phyloP scores from a whole-genome alignment of 169 alveolate species.

The Babesia divergens region DNA sequence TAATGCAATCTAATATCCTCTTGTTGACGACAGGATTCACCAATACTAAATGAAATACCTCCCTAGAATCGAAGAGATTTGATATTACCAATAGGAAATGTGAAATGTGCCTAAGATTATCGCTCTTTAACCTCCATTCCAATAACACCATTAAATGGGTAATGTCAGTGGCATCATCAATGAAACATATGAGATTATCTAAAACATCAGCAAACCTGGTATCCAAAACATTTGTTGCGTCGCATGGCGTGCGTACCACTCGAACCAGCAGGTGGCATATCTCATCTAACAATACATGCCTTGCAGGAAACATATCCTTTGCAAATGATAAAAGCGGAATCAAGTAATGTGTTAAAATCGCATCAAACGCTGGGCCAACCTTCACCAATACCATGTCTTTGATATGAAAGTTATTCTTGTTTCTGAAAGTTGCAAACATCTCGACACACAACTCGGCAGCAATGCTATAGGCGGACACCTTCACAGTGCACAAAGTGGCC shows the following conservation, averaged over 20 bases:
- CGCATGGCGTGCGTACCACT: slow-evolving; percentile 32
- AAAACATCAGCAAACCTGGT: slow-evolving; percentile 22
- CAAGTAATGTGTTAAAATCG: slow-evolving; percentile 12
- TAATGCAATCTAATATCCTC: slow-evolving; percentile 25
- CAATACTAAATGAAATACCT: slow-evolving; percentile 43
- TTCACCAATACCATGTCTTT: slow-evolving; percentile 22
- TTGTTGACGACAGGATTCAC: slow-evolving; percentile 31
- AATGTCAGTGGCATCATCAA: slow-evolving; percentile 13
- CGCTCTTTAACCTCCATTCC: slow-evolving; percentile 56
- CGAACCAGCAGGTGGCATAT: slow-evolving; percentile 40
- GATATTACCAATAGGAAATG: slow-evolving; percentile 38
- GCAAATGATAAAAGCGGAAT: slow-evolving; percentile 45
- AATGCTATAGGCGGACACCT: slow-evolving; percentile 21
- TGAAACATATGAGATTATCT: neutral
- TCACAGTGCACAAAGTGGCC: neutral
- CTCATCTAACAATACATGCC: slow-evolving; percentile 28
- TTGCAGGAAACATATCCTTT: neutral
- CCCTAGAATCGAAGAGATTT: slow-evolving; percentile 12
- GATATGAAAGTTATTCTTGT: neutral
- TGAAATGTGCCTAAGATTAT: slow-evolving; percentile 24
- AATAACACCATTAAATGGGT: slow-evolving; percentile 45
- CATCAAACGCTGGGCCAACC: slow-evolving; percentile 16
- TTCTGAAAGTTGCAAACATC: slow-evolving; percentile 10
- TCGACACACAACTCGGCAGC: slow-evolving; percentile 49
- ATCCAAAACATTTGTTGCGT: slow-evolving; percentile 25